Percentiles rank a stretch among this genome's conserved stretches.
phyloP scores from a whole-genome alignment of 495 filamentous ascomycete species.

The Bombardia bombarda region DNA sequence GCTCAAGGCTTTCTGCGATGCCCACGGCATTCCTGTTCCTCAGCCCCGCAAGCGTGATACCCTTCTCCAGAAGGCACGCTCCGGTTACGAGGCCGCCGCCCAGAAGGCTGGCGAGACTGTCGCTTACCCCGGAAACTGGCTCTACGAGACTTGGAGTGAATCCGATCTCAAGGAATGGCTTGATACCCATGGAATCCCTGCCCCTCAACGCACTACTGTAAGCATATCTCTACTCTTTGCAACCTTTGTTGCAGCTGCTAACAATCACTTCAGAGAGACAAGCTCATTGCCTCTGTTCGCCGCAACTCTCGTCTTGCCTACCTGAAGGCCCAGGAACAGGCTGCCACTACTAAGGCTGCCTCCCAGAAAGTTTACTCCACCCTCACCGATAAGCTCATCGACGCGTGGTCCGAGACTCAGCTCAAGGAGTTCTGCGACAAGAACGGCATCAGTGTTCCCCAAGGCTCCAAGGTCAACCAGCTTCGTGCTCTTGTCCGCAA shows the following conservation, averaged over 20 bases:
- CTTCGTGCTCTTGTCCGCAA: conserved; percentile 86
- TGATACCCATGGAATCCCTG: conserved; percentile 81
- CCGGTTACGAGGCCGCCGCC: conserved; percentile 73
- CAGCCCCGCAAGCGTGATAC: conserved; percentile 82
- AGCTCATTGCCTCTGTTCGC: conserved; percentile 79
- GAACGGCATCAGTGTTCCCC: conserved; percentile 72
- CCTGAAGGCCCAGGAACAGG: conserved; percentile 51
- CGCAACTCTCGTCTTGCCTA: conserved; percentile 80
- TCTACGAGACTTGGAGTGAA: conserved; percentile 70
- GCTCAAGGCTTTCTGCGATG: conserved; percentile 87
- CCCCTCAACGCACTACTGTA: conserved; percentile 68
- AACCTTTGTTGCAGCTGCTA: not conserved
- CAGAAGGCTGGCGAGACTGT: conserved; percentile 76
- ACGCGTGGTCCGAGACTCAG: conserved; percentile 80
- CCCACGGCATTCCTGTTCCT: conserved; percentile 74
- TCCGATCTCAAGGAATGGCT: conserved; percentile 64
- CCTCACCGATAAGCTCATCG: conserved; percentile 74
- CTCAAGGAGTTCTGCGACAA: conserved; percentile 90
- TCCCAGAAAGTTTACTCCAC: conserved; percentile 61
- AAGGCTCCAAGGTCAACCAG: conserved; percentile 84
- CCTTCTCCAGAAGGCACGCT: conserved; percentile 66
- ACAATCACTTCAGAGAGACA: conserved; percentile 52
- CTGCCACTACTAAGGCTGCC: conserved; percentile 54
- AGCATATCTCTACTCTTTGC: conserved; percentile 1
- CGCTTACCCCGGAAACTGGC: conserved; percentile 90